Conservation (phyloP, 1,284 basidiomycete species). For the Naganishia cerealis region DNA sequence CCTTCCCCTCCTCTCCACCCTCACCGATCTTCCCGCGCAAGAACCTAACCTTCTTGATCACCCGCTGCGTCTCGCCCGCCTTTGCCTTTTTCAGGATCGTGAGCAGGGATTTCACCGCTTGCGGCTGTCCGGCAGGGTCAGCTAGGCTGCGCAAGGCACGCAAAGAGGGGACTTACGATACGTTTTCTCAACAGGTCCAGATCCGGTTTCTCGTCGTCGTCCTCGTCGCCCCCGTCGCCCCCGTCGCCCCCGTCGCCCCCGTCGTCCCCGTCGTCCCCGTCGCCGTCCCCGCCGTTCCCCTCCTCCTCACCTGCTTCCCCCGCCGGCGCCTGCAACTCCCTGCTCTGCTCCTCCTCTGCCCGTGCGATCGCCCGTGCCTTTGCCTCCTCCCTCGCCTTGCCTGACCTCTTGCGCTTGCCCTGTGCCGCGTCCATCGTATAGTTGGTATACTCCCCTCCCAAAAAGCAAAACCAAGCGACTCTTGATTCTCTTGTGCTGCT, state of each 20-base stretch:
- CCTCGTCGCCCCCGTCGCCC: neutral
- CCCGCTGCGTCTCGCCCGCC: conserved; percentile 76
- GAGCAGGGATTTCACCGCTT: conserved; percentile 50
- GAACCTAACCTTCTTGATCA: conserved; percentile 77
- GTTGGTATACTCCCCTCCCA: no score
- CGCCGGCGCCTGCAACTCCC: neutral
- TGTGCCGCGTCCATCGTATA: neutral
- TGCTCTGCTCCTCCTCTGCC: conserved; percentile 26
- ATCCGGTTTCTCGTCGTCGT: conserved; percentile 34
- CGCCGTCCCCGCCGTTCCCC: neutral
- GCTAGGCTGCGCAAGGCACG: neutral
- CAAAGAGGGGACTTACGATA: conserved; percentile 40
- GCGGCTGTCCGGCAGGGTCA: conserved; percentile 41
- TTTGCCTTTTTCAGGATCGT: conserved; percentile 69
- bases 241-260: neutral
- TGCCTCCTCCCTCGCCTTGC: conserved; percentile 49
- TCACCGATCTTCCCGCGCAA: conserved; percentile 59
- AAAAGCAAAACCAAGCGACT: no score
- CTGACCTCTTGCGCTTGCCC: conserved; percentile 50
- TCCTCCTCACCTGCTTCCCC: neutral
- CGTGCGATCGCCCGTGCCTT: conserved; percentile 45
- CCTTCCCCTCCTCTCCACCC: conserved; percentile 34
- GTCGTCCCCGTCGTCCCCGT: neutral
- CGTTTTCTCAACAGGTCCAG: conserved; percentile 42
- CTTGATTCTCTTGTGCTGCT: no score